Conservation (phyloP, 805 yeast genomes). For the Myxozyma nipponensis region DNA sequence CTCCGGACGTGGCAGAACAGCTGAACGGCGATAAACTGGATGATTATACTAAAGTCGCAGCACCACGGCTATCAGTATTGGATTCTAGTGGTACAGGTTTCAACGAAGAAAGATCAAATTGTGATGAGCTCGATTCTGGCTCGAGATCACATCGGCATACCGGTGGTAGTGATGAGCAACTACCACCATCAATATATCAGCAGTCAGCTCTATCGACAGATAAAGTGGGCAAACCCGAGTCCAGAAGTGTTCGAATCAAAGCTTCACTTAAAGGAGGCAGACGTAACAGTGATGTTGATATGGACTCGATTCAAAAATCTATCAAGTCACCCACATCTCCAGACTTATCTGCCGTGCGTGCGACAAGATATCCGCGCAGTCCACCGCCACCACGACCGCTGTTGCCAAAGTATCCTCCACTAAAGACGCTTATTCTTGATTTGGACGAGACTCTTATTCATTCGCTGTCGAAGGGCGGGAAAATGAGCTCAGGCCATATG, state of each 20-base stretch:
- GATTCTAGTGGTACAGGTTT: background rate
- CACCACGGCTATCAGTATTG: too few species aligned
- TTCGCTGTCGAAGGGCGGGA: constrained; percentile 64
- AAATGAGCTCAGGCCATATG: constrained; percentile 53
- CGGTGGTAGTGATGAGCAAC: constrained; percentile 1
- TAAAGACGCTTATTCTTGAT: constrained; percentile 76
- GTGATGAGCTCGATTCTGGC: background rate
- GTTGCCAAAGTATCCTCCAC: constrained; percentile 20
- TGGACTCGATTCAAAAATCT: constrained; percentile 1
- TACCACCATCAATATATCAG: constrained; percentile 13
- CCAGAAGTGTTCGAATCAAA: constrained; percentile 13
- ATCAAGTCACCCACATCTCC: constrained; percentile 25
- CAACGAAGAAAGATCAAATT: background rate
- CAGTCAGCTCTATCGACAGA: constrained; percentile 1
- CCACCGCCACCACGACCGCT: constrained; percentile 25
- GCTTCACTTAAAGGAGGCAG: constrained; percentile 5
- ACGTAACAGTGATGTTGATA: background rate
- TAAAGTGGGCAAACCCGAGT: constrained; percentile 3
- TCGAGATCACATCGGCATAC: constrained; percentile 4
- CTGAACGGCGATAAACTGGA: too few species aligned
- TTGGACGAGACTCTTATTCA: constrained; percentile 94
- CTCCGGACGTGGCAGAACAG: too few species aligned
- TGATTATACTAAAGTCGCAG: too few species aligned
- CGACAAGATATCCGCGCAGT: constrained; percentile 17
- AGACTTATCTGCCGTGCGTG: constrained; percentile 4